phyloP scores from a whole-genome alignment of 192 early-diverging fungal genomes.

The Backusella australiensis region DNA sequence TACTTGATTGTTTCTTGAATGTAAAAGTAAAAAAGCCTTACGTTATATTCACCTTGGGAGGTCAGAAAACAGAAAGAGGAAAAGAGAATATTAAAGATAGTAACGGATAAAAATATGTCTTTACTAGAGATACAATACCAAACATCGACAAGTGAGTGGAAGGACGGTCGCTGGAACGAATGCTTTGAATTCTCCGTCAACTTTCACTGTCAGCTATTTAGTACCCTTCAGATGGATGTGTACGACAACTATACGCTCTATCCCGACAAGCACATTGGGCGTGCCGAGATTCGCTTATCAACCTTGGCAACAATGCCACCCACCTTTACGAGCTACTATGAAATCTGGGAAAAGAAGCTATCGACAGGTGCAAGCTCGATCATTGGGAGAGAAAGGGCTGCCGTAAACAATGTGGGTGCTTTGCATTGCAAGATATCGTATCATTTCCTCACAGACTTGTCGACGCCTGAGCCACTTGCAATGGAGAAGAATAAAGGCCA shows the following conservation, averaged over 20 bases:
- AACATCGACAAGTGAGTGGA: conserved; percentile 54
- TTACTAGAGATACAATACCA: conserved; percentile 58
- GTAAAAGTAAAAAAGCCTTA: conserved; percentile 58
- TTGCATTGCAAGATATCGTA: conserved; percentile 67
- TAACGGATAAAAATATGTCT: no score
- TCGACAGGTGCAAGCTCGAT: conserved; percentile 60
- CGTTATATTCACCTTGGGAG: conserved; percentile 60
- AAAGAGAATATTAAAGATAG: not conserved
- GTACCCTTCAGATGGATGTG: conserved; percentile 65
- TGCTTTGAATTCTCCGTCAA: conserved; percentile 67
- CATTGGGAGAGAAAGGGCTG: conserved; percentile 27
- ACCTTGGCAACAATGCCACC: conserved; percentile 62
- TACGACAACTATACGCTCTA: conserved; percentile 62
- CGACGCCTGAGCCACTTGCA: not conserved
- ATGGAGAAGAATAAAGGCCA: not conserved
- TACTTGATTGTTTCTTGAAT: conserved; percentile 58
- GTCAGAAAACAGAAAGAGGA: conserved; percentile 16
- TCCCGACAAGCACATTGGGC: conserved; percentile 63
- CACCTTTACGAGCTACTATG: conserved; percentile 70
- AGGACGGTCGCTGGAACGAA: conserved; percentile 68
- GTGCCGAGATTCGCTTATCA: conserved; percentile 63
- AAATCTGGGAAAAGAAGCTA: conserved; percentile 73
- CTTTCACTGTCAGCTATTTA: conserved; percentile 75
- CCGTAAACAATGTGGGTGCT: conserved; percentile 61
- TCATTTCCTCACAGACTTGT: conserved; percentile 29